Conservation (phyloP, 805 yeast genomes). For the Candida ipomoeae region DNA sequence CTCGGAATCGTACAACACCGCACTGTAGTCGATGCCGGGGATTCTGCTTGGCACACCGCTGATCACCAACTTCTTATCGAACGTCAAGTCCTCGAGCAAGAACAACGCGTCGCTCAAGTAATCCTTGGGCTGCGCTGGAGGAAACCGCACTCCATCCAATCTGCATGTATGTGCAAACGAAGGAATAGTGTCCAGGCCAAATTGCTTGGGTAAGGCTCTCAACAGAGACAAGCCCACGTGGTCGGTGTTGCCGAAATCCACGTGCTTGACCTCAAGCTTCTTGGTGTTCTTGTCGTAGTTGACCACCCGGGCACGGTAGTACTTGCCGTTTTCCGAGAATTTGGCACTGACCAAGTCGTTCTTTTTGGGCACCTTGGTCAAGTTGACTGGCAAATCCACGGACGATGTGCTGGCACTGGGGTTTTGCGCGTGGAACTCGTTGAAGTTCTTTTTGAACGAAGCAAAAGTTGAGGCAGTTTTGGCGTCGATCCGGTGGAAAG, state of each 20-base stretch:
- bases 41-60: slow-evolving; percentile 42
- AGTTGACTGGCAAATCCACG: slow-evolving; percentile 36
- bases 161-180: slow-evolving; percentile 54
- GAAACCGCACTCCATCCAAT: slow-evolving; percentile 51
- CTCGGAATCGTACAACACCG: slow-evolving; percentile 53
- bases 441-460: slow-evolving; percentile 45
- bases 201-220: slow-evolving; percentile 51
- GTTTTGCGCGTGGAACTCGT: slow-evolving; percentile 38
- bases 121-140: slow-evolving; percentile 54
- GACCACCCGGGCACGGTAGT: slow-evolving; percentile 54
- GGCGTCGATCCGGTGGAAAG: slow-evolving; percentile 42
- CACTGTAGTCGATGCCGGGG: slow-evolving; percentile 44
- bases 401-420: slow-evolving; percentile 36
- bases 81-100: slow-evolving; percentile 48
- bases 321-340: slow-evolving; percentile 49
- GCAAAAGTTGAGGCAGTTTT: slow-evolving; percentile 35
- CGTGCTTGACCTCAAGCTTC: slow-evolving; percentile 48
- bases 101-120: slow-evolving; percentile 53
- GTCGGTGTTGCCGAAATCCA: slow-evolving; percentile 60
- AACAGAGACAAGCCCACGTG: slow-evolving; percentile 42
- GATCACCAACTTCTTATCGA: slow-evolving; percentile 52
- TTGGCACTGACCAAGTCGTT: slow-evolving; percentile 56
- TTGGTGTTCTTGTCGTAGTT: slow-evolving; percentile 41
- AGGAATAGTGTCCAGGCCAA: slow-evolving; percentile 35
- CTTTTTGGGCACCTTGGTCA: slow-evolving; percentile 44